These are phyloP conservation scores for Mycena leptocephala DNA, from an alignment of 768 basidiomycete species.

Conservation along the genomic window DNA sequence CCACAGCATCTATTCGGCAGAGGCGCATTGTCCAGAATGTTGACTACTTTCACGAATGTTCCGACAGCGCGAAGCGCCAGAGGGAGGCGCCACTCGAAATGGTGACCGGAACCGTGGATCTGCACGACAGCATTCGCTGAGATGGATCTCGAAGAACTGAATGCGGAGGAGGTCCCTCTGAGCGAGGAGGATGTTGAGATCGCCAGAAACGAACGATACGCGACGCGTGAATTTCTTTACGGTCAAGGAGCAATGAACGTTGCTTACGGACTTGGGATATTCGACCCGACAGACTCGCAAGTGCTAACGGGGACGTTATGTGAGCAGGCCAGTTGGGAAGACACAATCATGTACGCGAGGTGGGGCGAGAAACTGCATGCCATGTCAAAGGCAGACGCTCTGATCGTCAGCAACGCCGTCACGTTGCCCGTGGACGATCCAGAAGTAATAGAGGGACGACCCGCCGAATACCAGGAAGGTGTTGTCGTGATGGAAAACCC, in stretches of 20 bases:
- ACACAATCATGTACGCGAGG: neutral
- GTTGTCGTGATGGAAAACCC: neutral
- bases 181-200: neutral
- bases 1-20: neutral
- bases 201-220: neutral
- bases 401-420: neutral
- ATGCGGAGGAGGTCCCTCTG: neutral
- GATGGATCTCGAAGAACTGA: neutral
- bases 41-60: slow-evolving; percentile 53
- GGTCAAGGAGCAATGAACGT: neutral
- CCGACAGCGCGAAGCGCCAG: slow-evolving; percentile 24
- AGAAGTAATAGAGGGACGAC: neutral
- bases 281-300: neutral
- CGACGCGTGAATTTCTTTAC: neutral
- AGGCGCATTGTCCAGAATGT: slow-evolving; percentile 43
- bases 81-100: neutral
- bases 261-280: neutral
- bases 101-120: neutral
- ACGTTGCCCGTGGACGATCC: neutral
- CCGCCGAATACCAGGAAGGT: neutral
- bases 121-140: neutral
- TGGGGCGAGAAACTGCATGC: neutral
- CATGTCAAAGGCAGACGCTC: neutral
- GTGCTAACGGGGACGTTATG: neutral
- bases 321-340: neutral